Evolutionary conservation across 352 stramenopile species (phyloP).

Genomic region (Elongisporangium undulatum): DNA sequence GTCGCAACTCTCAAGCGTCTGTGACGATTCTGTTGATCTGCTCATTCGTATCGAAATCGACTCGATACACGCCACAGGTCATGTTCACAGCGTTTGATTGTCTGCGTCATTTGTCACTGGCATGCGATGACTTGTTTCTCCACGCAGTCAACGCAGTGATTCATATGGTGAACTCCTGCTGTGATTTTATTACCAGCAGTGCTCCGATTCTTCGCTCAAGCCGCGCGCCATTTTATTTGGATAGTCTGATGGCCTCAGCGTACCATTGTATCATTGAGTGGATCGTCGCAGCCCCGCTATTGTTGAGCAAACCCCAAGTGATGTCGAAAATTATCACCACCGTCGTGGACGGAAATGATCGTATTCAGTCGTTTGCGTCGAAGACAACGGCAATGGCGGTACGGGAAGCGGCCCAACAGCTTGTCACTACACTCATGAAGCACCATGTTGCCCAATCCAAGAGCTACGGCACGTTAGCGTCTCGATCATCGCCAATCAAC

Average conservation of each 20-base stretch:
- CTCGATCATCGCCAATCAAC: constrained; percentile 42
- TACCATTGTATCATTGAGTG: constrained; percentile 85
- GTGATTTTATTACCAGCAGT: constrained; percentile 82
- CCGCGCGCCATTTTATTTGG: constrained; percentile 74
- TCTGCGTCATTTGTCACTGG: constrained; percentile 73
- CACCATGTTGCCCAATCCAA: constrained; percentile 71
- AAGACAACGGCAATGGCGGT: constrained; percentile 47
- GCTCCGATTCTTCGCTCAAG: constrained; percentile 68
- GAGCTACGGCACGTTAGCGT: constrained; percentile 27
- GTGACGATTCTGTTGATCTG: constrained; percentile 83
- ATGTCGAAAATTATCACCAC: constrained; percentile 79
- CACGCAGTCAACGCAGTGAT: constrained; percentile 76
- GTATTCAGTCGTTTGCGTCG: constrained; percentile 55
- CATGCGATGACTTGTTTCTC: constrained; percentile 71
- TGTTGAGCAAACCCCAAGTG: constrained; percentile 71
- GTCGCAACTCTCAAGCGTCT: constrained; percentile 80
- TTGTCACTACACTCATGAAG: constrained; percentile 87
- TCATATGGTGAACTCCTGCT: constrained; percentile 79
- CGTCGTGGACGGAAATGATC: constrained; percentile 74
- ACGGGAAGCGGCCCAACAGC: constrained; percentile 68
- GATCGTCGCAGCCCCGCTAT: constrained; percentile 67
- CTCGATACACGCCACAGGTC: constrained; percentile 77
- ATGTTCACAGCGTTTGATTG: constrained; percentile 86
- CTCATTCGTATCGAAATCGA: constrained; percentile 77
- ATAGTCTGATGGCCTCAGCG: constrained; percentile 74